Evolutionary conservation across 352 stramenopile species (phyloP), one percentile per base, ranked within the genome.

Genomic region (Globisporangium irregulare): DNA sequence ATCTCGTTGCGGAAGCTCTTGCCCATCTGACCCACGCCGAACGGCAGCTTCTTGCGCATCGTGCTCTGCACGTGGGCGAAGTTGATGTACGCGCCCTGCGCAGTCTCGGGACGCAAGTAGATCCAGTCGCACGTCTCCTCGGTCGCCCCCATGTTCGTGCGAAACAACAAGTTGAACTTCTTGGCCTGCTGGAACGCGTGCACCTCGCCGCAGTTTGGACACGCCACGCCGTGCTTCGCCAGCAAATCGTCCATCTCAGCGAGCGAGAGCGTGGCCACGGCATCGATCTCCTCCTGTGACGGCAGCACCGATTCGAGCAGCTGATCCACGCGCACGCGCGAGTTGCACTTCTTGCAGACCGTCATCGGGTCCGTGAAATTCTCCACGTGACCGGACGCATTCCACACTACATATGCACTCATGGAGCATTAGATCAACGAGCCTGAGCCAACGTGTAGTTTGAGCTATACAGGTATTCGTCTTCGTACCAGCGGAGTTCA

Each of bases 1-100:
- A 99, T 99, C 81, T 99, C 97, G 71, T 99, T 99, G 22, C 97
- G 89, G 76, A 99, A 99, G 60, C 95, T 97, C 74, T 99, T 99
- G 68, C 97, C 97, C 75, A 99, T 97, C 71, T 99, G 96, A 0
- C 94, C 97, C 65, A 99, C 96, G 15, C 96, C 97, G 70, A 99
- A 99, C 22, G 97, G 97, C 61, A 97, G 74, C 43, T 98, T 98
- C 73, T 91, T 88, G 38, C 97, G 82, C 73, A 93, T 93, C 5
- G 92, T 96, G 54, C 78, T 89, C 66, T 98, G 83, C 29, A 98
- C 93, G 70, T 98, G 97, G 65, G 96, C 94, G 75, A 99, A 99
- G 76, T 99, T 99, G 71, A 98, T 97, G 82, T 99, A 99, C 59
- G 98, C 98, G 22, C 97, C 97, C 68, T 99, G 97, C 9, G 97